Base-by-base conservation (phyloP, 192 early-diverging fungal species). In the Coemansia sp. region DNA sequence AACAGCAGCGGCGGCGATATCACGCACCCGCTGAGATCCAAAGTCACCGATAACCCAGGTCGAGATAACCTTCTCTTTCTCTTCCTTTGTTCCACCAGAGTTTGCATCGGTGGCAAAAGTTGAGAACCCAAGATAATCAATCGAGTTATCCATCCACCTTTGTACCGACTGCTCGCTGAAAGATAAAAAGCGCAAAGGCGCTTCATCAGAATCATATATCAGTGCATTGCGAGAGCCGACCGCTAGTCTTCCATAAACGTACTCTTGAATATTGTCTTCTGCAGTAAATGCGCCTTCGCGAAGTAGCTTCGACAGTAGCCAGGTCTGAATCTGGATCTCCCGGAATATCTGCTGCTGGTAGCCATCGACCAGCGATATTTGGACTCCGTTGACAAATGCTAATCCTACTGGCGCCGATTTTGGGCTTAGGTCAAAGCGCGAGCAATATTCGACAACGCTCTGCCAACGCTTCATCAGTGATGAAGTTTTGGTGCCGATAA, bases 321-420 rank as follows among this genome's bases (percentile, higher is more conserved):
- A 80, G 0, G 84, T 62, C 70, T 88, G 86, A 25, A 56, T 54
- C 48, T 84, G 78, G 63, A 86, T 87, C 3, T 69, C 67, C 23
- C 56, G 64, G 25, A 87, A 71, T 60, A 89, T 57, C 10, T 49
- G 66, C 72, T 83, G 80, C 58, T 82, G 84, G 82, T 79, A 89
- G 28, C 67, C 84, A n/a, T 87, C 84, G 49, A 71, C 81, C 63
- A 91, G 69, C 12, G 83, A 82, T 60, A 88, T 69, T 62, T 84
- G 85, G 66, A 88, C 90, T 54, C 94, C 94, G 66, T 96, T 96
- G 34, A 90, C 62, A 84, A 94, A 96, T 1, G 87, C 60, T 6
- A 82, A 77, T 7, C 87, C 86, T 0, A 31, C 57, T 10, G 82
- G 78, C 48, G 73, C 47, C 3, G 72, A 53, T 2, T 30, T 12